Percentiles rank a stretch among this genome's conserved stretches.
Conservation (phyloP, 352 stramenopile species). For the Phytophthora ramorum region DNA sequence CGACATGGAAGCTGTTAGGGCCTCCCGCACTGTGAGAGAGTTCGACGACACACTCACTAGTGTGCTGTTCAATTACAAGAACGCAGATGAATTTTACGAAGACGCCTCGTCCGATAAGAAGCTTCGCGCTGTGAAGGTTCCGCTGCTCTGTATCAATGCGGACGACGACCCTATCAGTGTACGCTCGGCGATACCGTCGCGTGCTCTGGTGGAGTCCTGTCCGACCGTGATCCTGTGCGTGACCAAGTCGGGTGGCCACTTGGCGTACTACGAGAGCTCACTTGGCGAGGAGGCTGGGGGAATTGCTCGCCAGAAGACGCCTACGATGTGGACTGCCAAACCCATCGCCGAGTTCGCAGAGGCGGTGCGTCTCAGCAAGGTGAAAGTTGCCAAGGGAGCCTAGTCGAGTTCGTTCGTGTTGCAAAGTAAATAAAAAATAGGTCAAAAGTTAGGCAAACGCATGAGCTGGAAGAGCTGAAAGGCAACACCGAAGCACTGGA, state of each 20-base stretch:
- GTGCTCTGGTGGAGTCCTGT: constrained; percentile 43
- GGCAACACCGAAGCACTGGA: constrained; percentile 58
- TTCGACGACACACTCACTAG: constrained; percentile 71
- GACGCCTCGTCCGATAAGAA: constrained; percentile 53
- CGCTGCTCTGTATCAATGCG: constrained; percentile 65
- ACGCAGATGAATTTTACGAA: constrained; percentile 53
- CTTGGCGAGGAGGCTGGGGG: constrained; percentile 6
- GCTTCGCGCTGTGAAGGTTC: constrained; percentile 46
- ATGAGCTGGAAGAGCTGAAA: neutral
- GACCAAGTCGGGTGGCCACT: constrained; percentile 63
- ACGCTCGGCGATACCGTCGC: constrained; percentile 34
- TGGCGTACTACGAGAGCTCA: constrained; percentile 64
- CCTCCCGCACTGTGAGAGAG: constrained; percentile 44
- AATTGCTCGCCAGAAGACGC: neutral
- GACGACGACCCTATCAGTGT: constrained; percentile 64
- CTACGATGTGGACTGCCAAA: constrained; percentile 45
- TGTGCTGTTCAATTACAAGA: constrained; percentile 58
- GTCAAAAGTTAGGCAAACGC: constrained; percentile 12
- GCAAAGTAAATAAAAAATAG: constrained; percentile 6
- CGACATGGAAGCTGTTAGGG: constrained; percentile 46
- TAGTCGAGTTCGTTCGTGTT: constrained; percentile 11
- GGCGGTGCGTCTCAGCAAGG: constrained; percentile 36
- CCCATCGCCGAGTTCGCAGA: constrained; percentile 58
- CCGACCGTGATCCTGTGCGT: constrained; percentile 62
- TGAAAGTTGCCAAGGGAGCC: constrained; percentile 3